A percentile compares a stretch with the other conserved stretches of the same genome.
Evolutionary conservation across 2,329 filamentous ascomycete genomes (phyloP).

Genomic region (Eurotiales sp.): DNA sequence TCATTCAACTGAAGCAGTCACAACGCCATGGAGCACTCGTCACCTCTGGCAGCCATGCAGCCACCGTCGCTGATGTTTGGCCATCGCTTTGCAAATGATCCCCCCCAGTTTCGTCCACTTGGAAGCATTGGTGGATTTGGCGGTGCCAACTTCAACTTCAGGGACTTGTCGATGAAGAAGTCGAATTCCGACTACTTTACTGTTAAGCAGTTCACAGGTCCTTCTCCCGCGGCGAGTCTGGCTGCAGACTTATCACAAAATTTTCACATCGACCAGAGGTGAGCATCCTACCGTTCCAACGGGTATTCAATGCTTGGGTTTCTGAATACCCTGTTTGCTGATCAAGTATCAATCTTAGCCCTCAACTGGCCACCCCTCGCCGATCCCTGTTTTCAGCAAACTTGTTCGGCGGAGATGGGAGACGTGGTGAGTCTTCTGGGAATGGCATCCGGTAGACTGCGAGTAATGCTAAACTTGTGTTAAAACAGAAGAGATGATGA

Average conservation of each 20-base stretch:
- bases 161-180: conserved; percentile 67
- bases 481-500: conserved; percentile 65
- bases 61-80: conserved; percentile 62
- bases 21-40: conserved; percentile 78
- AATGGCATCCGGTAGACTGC: conserved; percentile 3
- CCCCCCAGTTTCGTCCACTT: conserved; percentile 52
- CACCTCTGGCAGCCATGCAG: conserved; percentile 89
- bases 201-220: conserved; percentile 71
- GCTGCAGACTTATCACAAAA: conserved; percentile 95
- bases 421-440: conserved; percentile 50
- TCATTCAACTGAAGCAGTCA: conserved; percentile 5
- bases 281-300: conserved; percentile 14
- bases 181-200: conserved; percentile 72
- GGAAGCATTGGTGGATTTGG: conserved; percentile 54
- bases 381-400: conserved; percentile 77
- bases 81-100: conserved; percentile 59
- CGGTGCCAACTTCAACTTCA: conserved; percentile 70
- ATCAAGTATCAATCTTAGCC: conserved; percentile 52
- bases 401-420: conserved; percentile 57
- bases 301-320: not conserved
- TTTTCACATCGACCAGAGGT: conserved; percentile 95
- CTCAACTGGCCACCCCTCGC: conserved; percentile 76
- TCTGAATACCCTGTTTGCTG: not conserved
- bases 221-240: conserved; percentile 85
- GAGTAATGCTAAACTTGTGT: conserved; percentile 25